Evolutionary conservation across 2,329 filamentous ascomycete species (phyloP).

Genomic region (Epichloe typhina): DNA sequence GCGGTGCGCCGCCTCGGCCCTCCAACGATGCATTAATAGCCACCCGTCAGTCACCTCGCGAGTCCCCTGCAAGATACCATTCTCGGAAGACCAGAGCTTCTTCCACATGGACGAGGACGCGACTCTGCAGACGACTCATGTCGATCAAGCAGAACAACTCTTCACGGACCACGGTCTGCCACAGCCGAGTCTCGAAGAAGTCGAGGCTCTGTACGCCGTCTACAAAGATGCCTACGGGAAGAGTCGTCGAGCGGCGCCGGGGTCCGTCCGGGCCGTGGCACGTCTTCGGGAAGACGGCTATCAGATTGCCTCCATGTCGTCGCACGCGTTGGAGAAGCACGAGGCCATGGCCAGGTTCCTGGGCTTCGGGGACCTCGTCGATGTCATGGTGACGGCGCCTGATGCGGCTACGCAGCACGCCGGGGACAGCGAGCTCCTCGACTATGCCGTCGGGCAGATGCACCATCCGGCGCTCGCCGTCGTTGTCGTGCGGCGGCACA

Average conservation of each 20-base stretch:
- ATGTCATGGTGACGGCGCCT: not conserved
- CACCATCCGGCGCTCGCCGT: not conserved
- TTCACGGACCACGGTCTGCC: not conserved
- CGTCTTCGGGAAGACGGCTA: not conserved
- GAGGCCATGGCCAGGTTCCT: not conserved
- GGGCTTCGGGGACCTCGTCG: not conserved
- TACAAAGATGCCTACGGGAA: not conserved
- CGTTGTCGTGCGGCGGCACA: not conserved
- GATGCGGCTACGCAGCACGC: not conserved
- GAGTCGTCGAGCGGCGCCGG: not conserved
- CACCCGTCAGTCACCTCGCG: not conserved
- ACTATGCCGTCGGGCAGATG: not conserved
- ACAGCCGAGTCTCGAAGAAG: not conserved
- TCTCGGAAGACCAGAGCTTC: not conserved
- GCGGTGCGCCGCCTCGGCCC: not conserved
- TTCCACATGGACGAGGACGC: not conserved
- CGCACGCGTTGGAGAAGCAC: not conserved
- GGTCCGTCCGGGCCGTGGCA: not conserved
- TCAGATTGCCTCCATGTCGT: not conserved
- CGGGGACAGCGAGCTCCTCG: not conserved
- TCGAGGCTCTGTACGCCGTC: not conserved
- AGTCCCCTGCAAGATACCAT: not conserved
- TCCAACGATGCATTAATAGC: not conserved
- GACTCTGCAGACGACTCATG: not conserved
- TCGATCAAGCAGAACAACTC: not conserved